Conservation (phyloP, 331 rosid species). For the Telfairia occidentalis region DNA sequence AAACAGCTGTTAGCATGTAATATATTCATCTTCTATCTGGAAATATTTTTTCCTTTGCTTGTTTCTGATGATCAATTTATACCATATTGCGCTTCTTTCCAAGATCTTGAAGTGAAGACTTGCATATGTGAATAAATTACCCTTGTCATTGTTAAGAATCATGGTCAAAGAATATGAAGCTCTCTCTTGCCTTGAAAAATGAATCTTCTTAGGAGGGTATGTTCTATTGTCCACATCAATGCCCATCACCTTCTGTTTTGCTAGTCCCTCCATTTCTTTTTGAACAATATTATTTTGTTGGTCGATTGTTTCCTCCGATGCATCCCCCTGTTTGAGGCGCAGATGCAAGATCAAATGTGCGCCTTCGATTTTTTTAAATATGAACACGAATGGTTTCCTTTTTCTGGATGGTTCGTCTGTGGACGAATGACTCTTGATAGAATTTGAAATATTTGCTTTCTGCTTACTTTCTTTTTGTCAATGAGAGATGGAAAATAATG, state of each 20-base stretch:
- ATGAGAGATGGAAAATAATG: not conserved
- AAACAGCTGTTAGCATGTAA: constrained; percentile 10
- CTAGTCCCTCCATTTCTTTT: not conserved
- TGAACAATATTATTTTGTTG: not conserved
- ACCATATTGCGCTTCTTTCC: not conserved
- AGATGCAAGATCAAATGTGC: not conserved
- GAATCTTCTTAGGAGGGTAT: not conserved
- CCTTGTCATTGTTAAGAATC: not conserved
- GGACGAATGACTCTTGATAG: not conserved
- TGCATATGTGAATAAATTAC: not conserved
- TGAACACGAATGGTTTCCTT: not conserved
- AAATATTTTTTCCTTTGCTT: not conserved
- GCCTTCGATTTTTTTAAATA: not conserved
- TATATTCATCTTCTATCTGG: not conserved
- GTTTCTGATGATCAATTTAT: not conserved
- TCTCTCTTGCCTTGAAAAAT: not conserved
- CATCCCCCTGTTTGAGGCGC: not conserved
- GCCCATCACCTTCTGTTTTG: not conserved
- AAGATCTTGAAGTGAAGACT: not conserved
- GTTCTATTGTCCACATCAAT: not conserved
- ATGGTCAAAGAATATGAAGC: not conserved
- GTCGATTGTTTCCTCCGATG: too few species aligned
- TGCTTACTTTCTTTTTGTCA: not conserved
- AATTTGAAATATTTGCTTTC: not conserved
- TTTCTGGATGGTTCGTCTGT: too few species aligned